Evolutionary conservation across 73 alveolate genomes (phyloP).

Genomic region (Chromera velia): DNA sequence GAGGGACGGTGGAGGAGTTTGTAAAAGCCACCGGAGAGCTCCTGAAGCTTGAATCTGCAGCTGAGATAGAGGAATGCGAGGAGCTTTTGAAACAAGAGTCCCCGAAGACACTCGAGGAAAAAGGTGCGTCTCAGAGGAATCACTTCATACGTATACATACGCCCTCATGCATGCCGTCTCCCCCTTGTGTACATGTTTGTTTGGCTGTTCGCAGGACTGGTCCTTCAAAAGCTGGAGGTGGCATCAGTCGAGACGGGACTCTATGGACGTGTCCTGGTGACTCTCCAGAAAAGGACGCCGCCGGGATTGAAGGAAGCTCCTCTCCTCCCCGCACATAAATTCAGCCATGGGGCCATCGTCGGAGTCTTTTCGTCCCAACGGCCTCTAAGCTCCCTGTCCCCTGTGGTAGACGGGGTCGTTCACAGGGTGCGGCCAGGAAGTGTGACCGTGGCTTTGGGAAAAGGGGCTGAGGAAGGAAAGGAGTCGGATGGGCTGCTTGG

Average conservation of each 20-base stretch:
- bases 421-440: neutral
- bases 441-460: neutral
- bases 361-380: slow-evolving; percentile 14
- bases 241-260: neutral
- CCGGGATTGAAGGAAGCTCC: neutral
- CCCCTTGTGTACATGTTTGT: neutral
- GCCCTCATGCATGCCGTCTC: neutral
- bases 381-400: neutral
- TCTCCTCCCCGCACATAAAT: slow-evolving; percentile 14
- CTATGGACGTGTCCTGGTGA: neutral
- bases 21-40: neutral
- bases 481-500: too few species aligned
- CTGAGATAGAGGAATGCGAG: neutral
- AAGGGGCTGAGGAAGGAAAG: too few species aligned
- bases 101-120: neutral
- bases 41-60: neutral
- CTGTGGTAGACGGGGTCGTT: neutral
- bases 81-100: neutral
- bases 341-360: slow-evolving; percentile 28
- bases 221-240: neutral
- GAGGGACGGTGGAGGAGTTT: too few species aligned
- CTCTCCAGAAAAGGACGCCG: neutral
- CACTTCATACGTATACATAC: neutral
- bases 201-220: too few species aligned
- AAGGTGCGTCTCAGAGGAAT: neutral